These are phyloP conservation scores for Cercospora sp. DNA, from an alignment of 2,329 filamentous ascomycete genomes.

Conservation along the genomic window DNA sequence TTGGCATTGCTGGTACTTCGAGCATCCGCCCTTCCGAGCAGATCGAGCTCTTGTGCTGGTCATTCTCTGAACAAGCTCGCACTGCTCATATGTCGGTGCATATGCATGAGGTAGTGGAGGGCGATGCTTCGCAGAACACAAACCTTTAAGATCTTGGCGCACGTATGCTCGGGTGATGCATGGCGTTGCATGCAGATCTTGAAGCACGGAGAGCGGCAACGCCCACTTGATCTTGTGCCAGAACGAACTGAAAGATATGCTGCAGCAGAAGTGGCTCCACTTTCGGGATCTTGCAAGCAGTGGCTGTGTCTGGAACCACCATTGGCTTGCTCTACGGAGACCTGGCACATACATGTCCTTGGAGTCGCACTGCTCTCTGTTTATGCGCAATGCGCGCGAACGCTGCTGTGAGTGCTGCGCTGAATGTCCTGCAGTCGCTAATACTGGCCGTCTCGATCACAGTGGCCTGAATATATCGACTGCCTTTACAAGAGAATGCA, in stretches of 20 bases:
- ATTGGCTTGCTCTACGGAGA: too few species aligned
- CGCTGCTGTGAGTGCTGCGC: too few species aligned
- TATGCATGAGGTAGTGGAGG: neutral
- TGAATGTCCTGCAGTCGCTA: too few species aligned
- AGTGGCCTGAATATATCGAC: too few species aligned
- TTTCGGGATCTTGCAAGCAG: too few species aligned
- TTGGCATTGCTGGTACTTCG: neutral
- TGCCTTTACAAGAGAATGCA: neutral
- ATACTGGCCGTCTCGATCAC: too few species aligned
- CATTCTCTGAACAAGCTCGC: neutral
- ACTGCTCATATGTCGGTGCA: neutral
- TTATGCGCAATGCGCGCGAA: too few species aligned
- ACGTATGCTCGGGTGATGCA: neutral
- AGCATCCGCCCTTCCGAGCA: neutral
- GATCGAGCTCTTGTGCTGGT: neutral
- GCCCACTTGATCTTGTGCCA: neutral
- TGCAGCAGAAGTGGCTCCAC: too few species aligned
- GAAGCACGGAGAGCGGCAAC: neutral
- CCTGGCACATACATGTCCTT: too few species aligned
- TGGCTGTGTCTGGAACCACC: too few species aligned
- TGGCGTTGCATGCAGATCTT: neutral
- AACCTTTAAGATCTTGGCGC: neutral
- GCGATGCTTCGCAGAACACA: neutral
- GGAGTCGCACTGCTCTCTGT: too few species aligned
- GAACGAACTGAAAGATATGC: neutral